phyloP scores from a whole-genome alignment of 345 rosid species.

The Rhodamnia rubescens region DNA sequence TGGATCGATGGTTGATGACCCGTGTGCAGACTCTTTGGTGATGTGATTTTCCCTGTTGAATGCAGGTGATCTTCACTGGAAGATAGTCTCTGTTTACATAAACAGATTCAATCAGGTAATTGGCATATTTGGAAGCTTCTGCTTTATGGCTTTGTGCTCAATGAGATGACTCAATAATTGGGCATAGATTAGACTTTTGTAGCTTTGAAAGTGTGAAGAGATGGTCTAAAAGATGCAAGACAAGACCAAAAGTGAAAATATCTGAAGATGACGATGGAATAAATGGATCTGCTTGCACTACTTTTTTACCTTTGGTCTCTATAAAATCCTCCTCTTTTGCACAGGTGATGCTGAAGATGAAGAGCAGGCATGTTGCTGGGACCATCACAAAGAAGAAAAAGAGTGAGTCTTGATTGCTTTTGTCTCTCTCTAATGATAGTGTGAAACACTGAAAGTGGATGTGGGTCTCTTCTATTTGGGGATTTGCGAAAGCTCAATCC shows the following conservation, averaged over 20 bases:
- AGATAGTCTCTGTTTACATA: constrained; percentile 80
- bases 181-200: constrained; percentile 16
- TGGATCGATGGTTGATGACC: not conserved
- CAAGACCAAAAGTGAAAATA: constrained; percentile 18
- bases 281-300: constrained; percentile 5
- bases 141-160: not conserved
- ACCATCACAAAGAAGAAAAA: constrained; percentile 97
- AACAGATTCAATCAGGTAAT: constrained; percentile 73
- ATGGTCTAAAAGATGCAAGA: constrained; percentile 4
- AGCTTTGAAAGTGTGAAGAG: constrained; percentile 11
- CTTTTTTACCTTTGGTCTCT: not conserved
- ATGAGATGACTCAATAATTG: constrained; percentile 23
- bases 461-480: constrained; percentile 68
- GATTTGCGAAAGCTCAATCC: constrained; percentile 61
- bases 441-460: constrained; percentile 27
- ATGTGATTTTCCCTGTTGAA: not conserved
- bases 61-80: constrained; percentile 98
- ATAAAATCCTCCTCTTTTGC: not conserved
- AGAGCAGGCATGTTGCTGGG: constrained; percentile 93
- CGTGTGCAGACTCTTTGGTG: not conserved
- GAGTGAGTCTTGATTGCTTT: constrained; percentile 42
- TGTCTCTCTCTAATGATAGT: constrained; percentile 37
- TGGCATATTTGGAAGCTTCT: not conserved
- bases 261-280: constrained; percentile 15
- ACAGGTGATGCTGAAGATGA: constrained; percentile 95